Conservation (phyloP, 805 yeast species). For the Starmerella scarabaei region DNA sequence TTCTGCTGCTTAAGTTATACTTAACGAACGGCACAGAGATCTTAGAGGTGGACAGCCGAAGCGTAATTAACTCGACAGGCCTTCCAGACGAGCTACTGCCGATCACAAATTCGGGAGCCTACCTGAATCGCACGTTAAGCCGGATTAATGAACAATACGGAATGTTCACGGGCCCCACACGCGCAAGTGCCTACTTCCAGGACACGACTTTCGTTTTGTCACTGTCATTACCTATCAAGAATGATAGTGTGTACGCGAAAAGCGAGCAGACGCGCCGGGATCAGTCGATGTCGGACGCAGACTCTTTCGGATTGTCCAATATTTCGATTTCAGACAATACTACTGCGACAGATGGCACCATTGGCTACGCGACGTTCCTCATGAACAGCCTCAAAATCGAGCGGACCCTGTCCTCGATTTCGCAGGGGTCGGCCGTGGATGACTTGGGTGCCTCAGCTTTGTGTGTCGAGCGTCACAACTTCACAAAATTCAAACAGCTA, state of each 20-base stretch:
- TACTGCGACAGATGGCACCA: not conserved
- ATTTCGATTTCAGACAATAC: not conserved
- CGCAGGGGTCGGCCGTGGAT: slow-evolving; percentile 8
- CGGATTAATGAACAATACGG: slow-evolving; percentile 3
- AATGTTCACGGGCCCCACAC: slow-evolving; percentile 14
- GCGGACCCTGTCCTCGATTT: slow-evolving; percentile 10
- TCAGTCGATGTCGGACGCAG: not conserved
- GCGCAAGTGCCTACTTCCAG: not conserved
- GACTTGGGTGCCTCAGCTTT: slow-evolving; percentile 18
- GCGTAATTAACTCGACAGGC: slow-evolving; percentile 1
- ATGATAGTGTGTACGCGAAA: not conserved
- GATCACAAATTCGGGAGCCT: not conserved
- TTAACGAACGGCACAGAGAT: slow-evolving; percentile 13
- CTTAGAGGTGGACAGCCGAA: slow-evolving; percentile 12
- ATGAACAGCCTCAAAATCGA: slow-evolving; percentile 11
- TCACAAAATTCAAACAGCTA: slow-evolving; percentile 12
- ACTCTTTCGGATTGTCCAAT: too few relatives aligned
- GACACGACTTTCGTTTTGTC: slow-evolving; percentile 11
- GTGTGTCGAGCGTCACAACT: slow-evolving; percentile 8
- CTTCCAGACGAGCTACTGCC: slow-evolving; percentile 12
- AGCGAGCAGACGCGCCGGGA: not conserved
- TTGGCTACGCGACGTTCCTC: slow-evolving; percentile 18
- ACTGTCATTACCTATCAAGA: slow-evolving; percentile 13
- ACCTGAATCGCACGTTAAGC: slow-evolving; percentile 1
- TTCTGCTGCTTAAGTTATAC: slow-evolving; percentile 14